Conservation (phyloP, 1,284 basidiomycete genomes). For the Naganishia albida region DNA sequence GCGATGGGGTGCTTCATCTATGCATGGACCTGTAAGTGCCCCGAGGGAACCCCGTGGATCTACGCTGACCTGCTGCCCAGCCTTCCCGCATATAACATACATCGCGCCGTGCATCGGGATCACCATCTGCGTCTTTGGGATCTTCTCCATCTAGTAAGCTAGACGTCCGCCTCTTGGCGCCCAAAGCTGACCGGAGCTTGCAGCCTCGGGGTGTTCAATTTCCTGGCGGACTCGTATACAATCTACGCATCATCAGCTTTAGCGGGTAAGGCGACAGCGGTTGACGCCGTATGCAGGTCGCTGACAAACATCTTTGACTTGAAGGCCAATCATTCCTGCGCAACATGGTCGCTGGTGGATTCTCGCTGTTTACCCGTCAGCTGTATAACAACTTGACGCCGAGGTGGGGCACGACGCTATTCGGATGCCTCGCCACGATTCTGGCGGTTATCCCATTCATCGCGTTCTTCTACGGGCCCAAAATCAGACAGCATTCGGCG, state of each 20-base stretch:
- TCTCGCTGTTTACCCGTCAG: constrained; percentile 34
- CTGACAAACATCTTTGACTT: not conserved
- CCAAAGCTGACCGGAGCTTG: constrained; percentile 35
- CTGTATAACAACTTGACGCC: constrained; percentile 33
- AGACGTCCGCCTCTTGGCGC: not conserved
- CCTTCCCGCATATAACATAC: constrained; percentile 30
- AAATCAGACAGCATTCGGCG: constrained; percentile 43
- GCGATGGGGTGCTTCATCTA: constrained; percentile 64
- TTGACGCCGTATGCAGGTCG: constrained; percentile 32
- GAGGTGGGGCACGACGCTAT: constrained; percentile 34
- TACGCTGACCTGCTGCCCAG: constrained; percentile 36
- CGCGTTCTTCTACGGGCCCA: constrained; percentile 45
- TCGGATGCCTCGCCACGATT: constrained; percentile 31
- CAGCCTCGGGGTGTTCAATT: constrained; percentile 40
- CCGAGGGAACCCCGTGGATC: not conserved
- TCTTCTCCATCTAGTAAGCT: constrained; percentile 30
- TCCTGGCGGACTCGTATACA: constrained; percentile 38
- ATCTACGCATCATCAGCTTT: constrained; percentile 43
- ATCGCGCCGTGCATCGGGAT: constrained; percentile 56
- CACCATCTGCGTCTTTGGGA: constrained; percentile 57
- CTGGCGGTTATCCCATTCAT: constrained; percentile 48
- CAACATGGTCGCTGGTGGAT: constrained; percentile 34
- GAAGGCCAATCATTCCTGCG: constrained; percentile 37
- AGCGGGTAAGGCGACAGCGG: no score
- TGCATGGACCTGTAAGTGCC: constrained; percentile 46